phyloP scores from a whole-genome alignment of 306 rosid species.

The Fagus crenata region DNA sequence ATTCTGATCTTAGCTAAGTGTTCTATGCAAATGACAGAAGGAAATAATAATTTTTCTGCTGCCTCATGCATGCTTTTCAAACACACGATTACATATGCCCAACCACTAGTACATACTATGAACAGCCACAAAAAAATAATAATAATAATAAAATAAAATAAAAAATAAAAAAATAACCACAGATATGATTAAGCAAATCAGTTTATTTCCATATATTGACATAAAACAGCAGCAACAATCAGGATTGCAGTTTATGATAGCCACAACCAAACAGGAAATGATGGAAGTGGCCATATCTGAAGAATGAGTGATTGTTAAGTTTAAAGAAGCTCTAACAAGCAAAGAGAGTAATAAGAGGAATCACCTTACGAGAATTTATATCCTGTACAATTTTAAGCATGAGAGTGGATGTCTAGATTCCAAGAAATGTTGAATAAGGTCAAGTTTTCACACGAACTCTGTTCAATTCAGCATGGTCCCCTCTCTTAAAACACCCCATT shows the following conservation, averaged over 20 bases:
- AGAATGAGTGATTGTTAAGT: background rate
- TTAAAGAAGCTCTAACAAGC: slow-evolving; percentile 5
- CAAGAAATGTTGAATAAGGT: slow-evolving; percentile 22
- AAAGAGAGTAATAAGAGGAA: slow-evolving; percentile 19
- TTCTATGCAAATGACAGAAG: background rate
- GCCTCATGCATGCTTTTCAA: background rate
- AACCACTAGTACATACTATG: background rate
- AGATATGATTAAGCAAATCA: background rate
- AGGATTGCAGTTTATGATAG: background rate
- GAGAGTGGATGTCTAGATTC: slow-evolving; percentile 20
- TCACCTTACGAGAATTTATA: slow-evolving; percentile 29
- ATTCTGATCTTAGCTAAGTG: background rate
- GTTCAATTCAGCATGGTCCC: slow-evolving; percentile 35
- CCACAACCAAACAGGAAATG: background rate
- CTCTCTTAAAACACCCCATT: slow-evolving; percentile 52
- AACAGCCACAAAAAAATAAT: background rate
- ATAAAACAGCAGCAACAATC: background rate
- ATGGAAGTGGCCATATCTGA: background rate
- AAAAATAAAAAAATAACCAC: background rate
- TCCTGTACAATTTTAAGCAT: slow-evolving; percentile 23
- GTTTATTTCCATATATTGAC: background rate
- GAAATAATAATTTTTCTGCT: background rate
- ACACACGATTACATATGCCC: background rate
- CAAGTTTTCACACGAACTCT: slow-evolving; percentile 34
- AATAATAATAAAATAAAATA: background rate